Evolutionary conservation across 352 stramenopile genomes (phyloP).

Genomic region (Thalassiosira pacifica): DNA sequence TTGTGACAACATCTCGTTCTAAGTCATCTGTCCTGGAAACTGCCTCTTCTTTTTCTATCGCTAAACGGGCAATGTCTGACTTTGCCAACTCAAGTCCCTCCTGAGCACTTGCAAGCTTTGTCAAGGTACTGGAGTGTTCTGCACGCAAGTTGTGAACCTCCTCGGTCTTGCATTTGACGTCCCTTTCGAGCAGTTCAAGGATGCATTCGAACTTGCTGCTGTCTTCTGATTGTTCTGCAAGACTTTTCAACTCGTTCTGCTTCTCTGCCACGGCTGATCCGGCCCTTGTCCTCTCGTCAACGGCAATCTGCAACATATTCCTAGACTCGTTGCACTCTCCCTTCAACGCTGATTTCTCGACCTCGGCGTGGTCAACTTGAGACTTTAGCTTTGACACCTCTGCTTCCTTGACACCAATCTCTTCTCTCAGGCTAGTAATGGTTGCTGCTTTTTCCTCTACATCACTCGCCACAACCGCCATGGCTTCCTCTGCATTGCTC

Average conservation of each 20-base stretch:
- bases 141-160: neutral
- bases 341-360: too few relatives aligned
- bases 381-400: neutral
- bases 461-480: neutral
- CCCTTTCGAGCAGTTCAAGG: neutral
- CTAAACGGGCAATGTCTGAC: neutral
- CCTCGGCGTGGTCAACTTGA: neutral
- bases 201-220: neutral
- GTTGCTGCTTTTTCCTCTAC: neutral
- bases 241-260: neutral
- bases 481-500: slow-evolving; percentile 10
- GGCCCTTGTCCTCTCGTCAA: neutral
- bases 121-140: neutral
- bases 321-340: neutral
- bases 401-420: neutral
- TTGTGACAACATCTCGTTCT: too few relatives aligned
- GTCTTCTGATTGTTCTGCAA: neutral
- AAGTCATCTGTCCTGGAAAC: too few relatives aligned
- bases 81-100: neutral
- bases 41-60: too few relatives aligned
- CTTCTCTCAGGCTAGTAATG: neutral
- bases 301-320: slow-evolving; percentile 4
- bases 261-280: neutral
- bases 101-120: neutral
- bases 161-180: neutral